Percentiles rank a stretch among this genome's conserved stretches.
phyloP scores from a whole-genome alignment of 345 rosid species.

The Geranium rotundifolium region DNA sequence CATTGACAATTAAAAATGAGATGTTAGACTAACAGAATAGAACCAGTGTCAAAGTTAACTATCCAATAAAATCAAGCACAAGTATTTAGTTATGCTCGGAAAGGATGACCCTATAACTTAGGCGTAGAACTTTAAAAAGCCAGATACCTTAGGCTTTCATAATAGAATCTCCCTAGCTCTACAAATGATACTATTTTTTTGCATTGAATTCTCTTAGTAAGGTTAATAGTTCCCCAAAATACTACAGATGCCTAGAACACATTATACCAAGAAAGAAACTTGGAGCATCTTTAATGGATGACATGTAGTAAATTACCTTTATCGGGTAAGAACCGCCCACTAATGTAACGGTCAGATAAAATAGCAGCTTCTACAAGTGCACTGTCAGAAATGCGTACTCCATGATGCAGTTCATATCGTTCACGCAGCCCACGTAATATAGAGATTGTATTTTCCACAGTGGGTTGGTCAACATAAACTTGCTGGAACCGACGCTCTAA shows the following conservation, averaged over 20 bases:
- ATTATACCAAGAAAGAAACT: neutral
- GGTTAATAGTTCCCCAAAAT: too few species aligned
- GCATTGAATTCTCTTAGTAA: neutral
- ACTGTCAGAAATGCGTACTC: constrained; percentile 80
- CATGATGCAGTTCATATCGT: constrained; percentile 83
- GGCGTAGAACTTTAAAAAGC: neutral
- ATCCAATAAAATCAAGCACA: too few species aligned
- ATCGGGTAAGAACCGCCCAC: constrained; percentile 84
- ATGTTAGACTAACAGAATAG: too few species aligned
- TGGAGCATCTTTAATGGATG: neutral
- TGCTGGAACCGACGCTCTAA: constrained; percentile 90
- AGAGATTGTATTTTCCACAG: constrained; percentile 66
- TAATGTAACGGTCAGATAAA: constrained; percentile 77
- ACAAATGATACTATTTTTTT: neutral
- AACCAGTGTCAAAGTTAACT: too few species aligned
- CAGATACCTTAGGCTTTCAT: neutral
- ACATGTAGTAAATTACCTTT: constrained; percentile 40
- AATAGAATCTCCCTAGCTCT: neutral
- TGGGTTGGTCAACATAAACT: constrained; percentile 76
- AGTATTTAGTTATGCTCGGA: neutral
- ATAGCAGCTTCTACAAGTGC: constrained; percentile 97
- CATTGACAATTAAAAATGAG: neutral
- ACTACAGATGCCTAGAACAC: too few species aligned
- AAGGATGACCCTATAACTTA: neutral
- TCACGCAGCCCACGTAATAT: constrained; percentile 74